Evolutionary conservation across 2,329 filamentous ascomycete species (phyloP).

Genomic region (Lasiodiplodia sp.): DNA sequence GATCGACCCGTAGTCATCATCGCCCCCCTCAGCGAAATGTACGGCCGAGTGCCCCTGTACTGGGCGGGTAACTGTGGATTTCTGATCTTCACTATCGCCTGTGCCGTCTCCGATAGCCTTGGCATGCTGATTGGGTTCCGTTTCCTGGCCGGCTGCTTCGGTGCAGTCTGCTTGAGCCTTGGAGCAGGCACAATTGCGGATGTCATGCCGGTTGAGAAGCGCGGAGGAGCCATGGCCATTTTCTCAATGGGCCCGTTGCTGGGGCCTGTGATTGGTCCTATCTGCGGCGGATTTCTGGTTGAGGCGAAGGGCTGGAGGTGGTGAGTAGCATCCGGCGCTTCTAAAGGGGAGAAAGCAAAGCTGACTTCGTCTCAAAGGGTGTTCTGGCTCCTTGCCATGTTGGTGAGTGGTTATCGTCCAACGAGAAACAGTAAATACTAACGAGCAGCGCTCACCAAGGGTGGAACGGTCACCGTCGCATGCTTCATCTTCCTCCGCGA

Average conservation of each 20-base stretch:
- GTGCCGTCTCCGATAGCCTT: constrained; percentile 43
- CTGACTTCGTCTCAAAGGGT: constrained; percentile 31
- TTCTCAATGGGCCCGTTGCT: constrained; percentile 47
- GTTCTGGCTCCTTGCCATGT: constrained; percentile 39
- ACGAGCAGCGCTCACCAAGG: constrained; percentile 29
- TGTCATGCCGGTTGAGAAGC: constrained; percentile 43
- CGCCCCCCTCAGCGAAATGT: constrained; percentile 47
- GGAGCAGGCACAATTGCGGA: constrained; percentile 47
- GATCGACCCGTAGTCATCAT: constrained; percentile 47
- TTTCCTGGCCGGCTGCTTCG: constrained; percentile 45
- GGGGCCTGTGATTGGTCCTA: constrained; percentile 45
- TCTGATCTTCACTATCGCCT: constrained; percentile 58
- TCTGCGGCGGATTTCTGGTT: constrained; percentile 45
- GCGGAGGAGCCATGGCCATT: constrained; percentile 47
- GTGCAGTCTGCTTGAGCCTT: constrained; percentile 43
- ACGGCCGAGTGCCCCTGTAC: constrained; percentile 44
- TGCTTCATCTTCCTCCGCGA: constrained; percentile 53
- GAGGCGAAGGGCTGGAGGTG: constrained; percentile 44
- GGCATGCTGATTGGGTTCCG: constrained; percentile 49
- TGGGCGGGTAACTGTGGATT: constrained; percentile 56
- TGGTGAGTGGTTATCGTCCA: constrained; percentile 31
- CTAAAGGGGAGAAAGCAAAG: neutral
- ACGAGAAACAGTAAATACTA: neutral
- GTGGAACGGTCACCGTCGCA: constrained; percentile 46
- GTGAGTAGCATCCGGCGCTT: constrained; percentile 18